A percentile compares a stretch with the other conserved stretches of the same genome.
These are phyloP conservation scores for Boletus rubropictus DNA, from an alignment of 768 basidiomycete species.

Conservation along the genomic window DNA sequence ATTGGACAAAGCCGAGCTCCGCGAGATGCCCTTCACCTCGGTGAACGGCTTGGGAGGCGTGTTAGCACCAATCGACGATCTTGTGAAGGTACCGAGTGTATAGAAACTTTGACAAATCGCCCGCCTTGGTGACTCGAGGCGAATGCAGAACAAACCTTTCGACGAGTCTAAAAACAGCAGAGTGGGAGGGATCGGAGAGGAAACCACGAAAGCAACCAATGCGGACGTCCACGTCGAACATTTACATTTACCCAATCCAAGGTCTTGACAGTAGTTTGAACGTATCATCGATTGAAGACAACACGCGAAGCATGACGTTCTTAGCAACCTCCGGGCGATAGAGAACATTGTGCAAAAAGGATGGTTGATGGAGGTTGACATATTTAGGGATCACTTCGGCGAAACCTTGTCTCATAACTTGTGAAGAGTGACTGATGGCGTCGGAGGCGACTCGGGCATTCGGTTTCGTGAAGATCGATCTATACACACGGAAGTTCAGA, in stretches of 20 bases:
- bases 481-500: conserved; percentile 50
- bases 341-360: conserved; percentile 48
- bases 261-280: conserved; percentile 73
- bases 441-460: conserved; percentile 36
- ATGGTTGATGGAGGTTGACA: conserved; percentile 53
- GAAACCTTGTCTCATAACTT: conserved; percentile 55
- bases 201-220: conserved; percentile 83
- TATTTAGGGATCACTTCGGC: conserved; percentile 55
- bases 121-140: conserved; percentile 70
- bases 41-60: conserved; percentile 42
- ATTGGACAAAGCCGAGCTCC: conserved; percentile 43
- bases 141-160: conserved; percentile 60
- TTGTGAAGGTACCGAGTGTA: conserved; percentile 48
- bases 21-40: conserved; percentile 52
- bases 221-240: conserved; percentile 83
- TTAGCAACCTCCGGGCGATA: conserved; percentile 35
- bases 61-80: conserved; percentile 45
- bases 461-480: conserved; percentile 30
- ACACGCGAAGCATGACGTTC: conserved; percentile 58
- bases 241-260: conserved; percentile 68
- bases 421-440: conserved; percentile 57
- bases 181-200: conserved; percentile 59
- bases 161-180: conserved; percentile 65
- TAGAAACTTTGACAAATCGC: conserved; percentile 38
- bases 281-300: conserved; percentile 73